Conservation (phyloP, 1,284 basidiomycete genomes). For the Ceratorhiza oryzae-sativae region DNA sequence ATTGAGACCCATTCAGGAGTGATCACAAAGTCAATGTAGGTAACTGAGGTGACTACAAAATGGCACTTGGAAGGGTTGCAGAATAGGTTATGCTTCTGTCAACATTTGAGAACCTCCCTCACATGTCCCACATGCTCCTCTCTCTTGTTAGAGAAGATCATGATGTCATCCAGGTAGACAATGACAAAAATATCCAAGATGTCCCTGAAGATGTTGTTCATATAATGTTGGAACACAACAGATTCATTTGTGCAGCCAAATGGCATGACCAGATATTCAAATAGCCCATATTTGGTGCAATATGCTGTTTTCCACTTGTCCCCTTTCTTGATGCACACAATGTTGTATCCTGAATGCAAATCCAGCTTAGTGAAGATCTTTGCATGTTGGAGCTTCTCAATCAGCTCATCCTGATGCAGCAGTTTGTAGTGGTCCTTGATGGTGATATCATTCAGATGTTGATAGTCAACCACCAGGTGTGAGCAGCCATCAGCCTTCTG, state of each 20-base stretch:
- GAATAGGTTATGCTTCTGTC: constrained; percentile 40
- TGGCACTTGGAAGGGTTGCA: constrained; percentile 47
- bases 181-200: constrained; percentile 21
- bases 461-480: no score
- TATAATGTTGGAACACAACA: constrained; percentile 37
- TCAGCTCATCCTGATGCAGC: no score
- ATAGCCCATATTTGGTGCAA: constrained; percentile 51
- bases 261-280: constrained; percentile 51
- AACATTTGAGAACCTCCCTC: constrained; percentile 43
- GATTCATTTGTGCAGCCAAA: constrained; percentile 41
- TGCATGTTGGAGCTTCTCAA: no score
- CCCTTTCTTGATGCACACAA: constrained; percentile 24
- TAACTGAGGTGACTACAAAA: constrained; percentile 42
- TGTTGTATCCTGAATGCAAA: constrained; percentile 46
- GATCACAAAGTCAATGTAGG: constrained; percentile 17
- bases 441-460: no score
- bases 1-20: constrained; percentile 41
- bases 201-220: constrained; percentile 38
- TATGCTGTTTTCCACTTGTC: constrained; percentile 37
- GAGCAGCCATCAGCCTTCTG: background rate
- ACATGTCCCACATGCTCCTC: constrained; percentile 44
- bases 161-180: constrained; percentile 43
- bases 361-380: constrained; percentile 44
- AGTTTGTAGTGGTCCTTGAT: no score
- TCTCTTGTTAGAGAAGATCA: constrained; percentile 40